phyloP scores from a whole-genome alignment of 2,329 filamentous ascomycete species.

The Penicillium expansum region DNA sequence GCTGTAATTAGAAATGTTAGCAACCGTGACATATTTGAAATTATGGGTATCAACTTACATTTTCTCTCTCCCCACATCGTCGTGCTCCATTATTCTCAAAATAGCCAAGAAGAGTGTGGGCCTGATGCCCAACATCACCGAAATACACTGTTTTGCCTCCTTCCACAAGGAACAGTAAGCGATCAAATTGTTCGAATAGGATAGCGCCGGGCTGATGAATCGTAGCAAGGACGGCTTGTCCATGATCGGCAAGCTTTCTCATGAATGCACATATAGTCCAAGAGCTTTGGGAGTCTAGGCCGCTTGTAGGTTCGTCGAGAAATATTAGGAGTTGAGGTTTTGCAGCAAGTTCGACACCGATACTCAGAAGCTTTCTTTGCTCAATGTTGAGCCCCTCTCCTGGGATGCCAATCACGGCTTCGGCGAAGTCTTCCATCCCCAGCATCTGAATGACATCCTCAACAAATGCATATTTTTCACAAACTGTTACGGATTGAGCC shows the following conservation, averaged over 20 bases:
- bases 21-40: too few species aligned
- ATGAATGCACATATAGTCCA: slow-evolving; percentile 81
- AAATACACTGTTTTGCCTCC: slow-evolving; percentile 65
- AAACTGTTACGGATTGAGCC: slow-evolving; percentile 63
- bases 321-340: slow-evolving; percentile 85
- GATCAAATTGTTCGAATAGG: slow-evolving; percentile 76
- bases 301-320: slow-evolving; percentile 88
- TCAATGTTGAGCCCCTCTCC: slow-evolving; percentile 68
- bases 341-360: slow-evolving; percentile 87
- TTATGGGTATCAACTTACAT: too few species aligned
- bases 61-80: too few species aligned
- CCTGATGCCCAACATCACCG: slow-evolving; percentile 59
- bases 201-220: slow-evolving; percentile 90
- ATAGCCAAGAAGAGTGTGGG: slow-evolving; percentile 55
- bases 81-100: slow-evolving; percentile 53
- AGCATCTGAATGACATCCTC: slow-evolving; percentile 78
- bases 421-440: slow-evolving; percentile 83
- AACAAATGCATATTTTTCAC: slow-evolving; percentile 79
- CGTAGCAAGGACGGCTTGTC: slow-evolving; percentile 82
- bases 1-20: too few species aligned
- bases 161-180: slow-evolving; percentile 57
- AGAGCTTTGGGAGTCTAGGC: slow-evolving; percentile 82
- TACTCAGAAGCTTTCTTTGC: slow-evolving; percentile 71
- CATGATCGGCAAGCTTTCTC: slow-evolving; percentile 77
- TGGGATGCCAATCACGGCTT: slow-evolving; percentile 80